These are phyloP conservation scores for Elongisporangium undulatum DNA, from an alignment of 352 stramenopile species.

Conservation along the genomic window DNA sequence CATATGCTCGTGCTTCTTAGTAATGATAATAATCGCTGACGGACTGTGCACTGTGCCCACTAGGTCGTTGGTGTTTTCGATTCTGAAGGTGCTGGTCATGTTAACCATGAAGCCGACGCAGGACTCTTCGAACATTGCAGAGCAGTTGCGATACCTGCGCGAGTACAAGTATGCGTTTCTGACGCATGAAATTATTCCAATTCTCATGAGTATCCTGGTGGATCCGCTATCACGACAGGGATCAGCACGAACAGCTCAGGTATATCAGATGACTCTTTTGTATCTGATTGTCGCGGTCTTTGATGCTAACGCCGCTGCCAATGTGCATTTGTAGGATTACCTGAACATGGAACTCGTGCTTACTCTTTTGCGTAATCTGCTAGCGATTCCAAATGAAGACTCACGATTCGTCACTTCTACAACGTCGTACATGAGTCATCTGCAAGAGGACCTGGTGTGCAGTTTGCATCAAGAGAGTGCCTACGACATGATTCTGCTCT, in stretches of 20 bases:
- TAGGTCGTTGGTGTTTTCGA: constrained; percentile 79
- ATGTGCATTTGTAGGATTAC: constrained; percentile 38
- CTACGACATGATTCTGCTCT: constrained; percentile 86
- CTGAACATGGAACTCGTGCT: constrained; percentile 87
- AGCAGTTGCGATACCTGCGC: constrained; percentile 77
- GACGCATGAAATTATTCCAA: constrained; percentile 53
- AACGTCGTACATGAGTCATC: constrained; percentile 65
- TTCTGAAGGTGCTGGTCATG: constrained; percentile 89
- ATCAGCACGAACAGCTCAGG: constrained; percentile 40
- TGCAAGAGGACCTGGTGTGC: constrained; percentile 80
- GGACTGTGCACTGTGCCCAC: background rate
- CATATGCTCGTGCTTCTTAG: background rate
- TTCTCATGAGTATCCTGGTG: constrained; percentile 84
- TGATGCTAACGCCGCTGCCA: background rate
- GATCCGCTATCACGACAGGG: constrained; percentile 71
- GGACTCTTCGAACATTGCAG: constrained; percentile 74
- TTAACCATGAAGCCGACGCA: constrained; percentile 82
- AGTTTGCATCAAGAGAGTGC: constrained; percentile 78
- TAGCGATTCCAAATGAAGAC: constrained; percentile 83
- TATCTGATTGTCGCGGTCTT: background rate
- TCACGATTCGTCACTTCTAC: constrained; percentile 73
- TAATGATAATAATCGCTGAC: background rate
- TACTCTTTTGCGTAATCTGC: constrained; percentile 78
- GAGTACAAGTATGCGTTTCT: constrained; percentile 88
- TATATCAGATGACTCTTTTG: background rate